Percentiles rank a stretch among this genome's conserved stretches.
Conservation (phyloP, 2,329 filamentous ascomycete species). For the Trichophyton simii region DNA sequence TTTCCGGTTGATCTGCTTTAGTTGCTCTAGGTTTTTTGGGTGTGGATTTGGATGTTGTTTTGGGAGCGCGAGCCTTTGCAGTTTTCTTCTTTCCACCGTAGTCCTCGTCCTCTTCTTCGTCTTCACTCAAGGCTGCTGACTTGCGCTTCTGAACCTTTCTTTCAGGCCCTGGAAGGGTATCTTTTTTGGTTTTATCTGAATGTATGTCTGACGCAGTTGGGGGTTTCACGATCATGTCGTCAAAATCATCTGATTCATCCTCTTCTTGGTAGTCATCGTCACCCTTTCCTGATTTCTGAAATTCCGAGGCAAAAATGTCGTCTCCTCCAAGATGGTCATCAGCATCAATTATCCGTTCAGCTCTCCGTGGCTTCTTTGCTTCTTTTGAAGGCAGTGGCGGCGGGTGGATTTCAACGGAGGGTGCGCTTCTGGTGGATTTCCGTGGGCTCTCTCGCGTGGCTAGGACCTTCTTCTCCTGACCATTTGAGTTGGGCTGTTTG, state of each 20-base stretch:
- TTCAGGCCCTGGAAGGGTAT: constrained; percentile 34
- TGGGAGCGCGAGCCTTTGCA: constrained; percentile 11
- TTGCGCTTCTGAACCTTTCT: constrained; percentile 46
- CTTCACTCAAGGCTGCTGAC: constrained; percentile 41
- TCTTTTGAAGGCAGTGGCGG: constrained; percentile 7
- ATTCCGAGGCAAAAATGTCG: constrained; percentile 70
- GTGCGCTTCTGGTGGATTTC: constrained; percentile 29
- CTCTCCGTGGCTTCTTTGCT: constrained; percentile 18
- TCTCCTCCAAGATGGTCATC: constrained; percentile 57
- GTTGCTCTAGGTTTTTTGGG: constrained; percentile 46
- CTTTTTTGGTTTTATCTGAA: constrained; percentile 32
- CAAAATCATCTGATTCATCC: constrained; percentile 46
- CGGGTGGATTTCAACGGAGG: background rate
- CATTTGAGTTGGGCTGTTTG: constrained; percentile 18
- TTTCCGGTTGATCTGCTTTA: constrained; percentile 55
- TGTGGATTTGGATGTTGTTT: constrained; percentile 17
- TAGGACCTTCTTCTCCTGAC: constrained; percentile 18
- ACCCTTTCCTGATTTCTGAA: constrained; percentile 48
- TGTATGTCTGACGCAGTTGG: constrained; percentile 40
- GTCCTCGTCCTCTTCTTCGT: constrained; percentile 42
- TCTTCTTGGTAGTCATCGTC: constrained; percentile 61
- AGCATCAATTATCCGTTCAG: constrained; percentile 43
- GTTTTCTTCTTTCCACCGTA: constrained; percentile 47
- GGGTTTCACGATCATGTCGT: constrained; percentile 50
- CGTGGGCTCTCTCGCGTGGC: constrained; percentile 21